Evolutionary conservation across 139 green algal genomes (phyloP), one percentile per base, ranked within the genome.

Genomic region (Spirogloea muscicola): DNA sequence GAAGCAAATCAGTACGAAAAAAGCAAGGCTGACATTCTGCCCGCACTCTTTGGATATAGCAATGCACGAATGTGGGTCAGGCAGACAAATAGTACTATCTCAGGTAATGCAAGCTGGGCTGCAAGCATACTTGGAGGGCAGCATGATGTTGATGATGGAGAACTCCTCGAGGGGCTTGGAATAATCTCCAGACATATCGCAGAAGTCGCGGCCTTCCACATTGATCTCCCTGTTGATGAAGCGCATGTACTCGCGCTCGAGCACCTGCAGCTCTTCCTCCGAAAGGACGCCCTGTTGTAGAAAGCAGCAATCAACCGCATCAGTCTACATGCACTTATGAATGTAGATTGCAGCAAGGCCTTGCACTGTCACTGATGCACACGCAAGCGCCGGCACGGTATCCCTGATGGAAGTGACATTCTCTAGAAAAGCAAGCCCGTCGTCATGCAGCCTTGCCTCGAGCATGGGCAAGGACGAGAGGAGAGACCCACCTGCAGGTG

Each of bases 71-170:
- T n/a, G n/a, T n/a, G n/a, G n/a, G n/a, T n/a, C n/a, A n/a, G n/a
- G n/a, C n/a, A n/a, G n/a, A n/a, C 46, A 21, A 55, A 31, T 21
- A 55, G 46, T 21, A 55, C 21, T 55, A 31, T 55, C 46, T 55
- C 21, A 55, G 46, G 46, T 21, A 31, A 62, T 62, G 9, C 52
- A 62, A 62, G 5, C 38, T 31, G 40, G 7, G 7, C n/a, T 6
- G 5, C 6, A 38, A 39, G 10, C 62, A 27, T 36, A 72, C 62
- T 62, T 74, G 16, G 86, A 49, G 0, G 87, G 87, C 43, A 90
- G 72, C 84, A 91, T 90, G 1, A 89, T 86, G 63, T 91, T 91
- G 71, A 88, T 88, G 25, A 89, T 76, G 1, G 76, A 89, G 76
- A 83, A 90, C 38, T 88, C 29, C 25, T 88, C 77, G 40, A 74